phyloP scores from a whole-genome alignment of 192 early-diverging fungal species.

The Linnemannia zychae region DNA sequence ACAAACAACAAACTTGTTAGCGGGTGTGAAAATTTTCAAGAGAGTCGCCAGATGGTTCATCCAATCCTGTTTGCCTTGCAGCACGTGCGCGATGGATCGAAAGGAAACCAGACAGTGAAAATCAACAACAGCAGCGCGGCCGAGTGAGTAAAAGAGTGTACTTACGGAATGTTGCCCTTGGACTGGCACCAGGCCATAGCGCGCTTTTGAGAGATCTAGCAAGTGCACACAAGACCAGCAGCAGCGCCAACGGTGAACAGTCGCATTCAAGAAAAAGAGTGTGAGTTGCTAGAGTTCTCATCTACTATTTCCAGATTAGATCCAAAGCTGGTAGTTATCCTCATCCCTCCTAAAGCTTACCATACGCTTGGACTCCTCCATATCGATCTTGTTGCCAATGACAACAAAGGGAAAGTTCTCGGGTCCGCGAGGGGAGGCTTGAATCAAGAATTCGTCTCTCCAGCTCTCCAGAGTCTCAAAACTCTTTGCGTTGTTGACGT shows the following conservation, averaged over 20 bases:
- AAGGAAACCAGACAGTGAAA: too few relatives aligned
- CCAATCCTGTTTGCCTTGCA: neutral
- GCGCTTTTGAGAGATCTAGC: slow-evolving; percentile 93
- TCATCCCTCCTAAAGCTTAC: slow-evolving; percentile 57
- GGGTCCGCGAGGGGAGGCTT: slow-evolving; percentile 93
- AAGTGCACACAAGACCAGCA: slow-evolving; percentile 3
- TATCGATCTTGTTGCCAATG: slow-evolving; percentile 99
- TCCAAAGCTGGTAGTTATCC: neutral
- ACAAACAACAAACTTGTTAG: neutral
- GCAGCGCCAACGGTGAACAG: too few relatives aligned
- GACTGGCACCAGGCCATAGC: slow-evolving; percentile 97
- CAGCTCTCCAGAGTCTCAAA: slow-evolving; percentile 98
- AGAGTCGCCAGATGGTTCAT: neutral
- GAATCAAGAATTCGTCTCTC: slow-evolving; percentile 98
- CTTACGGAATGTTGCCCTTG: slow-evolving; percentile 91
- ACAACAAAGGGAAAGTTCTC: slow-evolving; percentile 99
- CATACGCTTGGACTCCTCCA: slow-evolving; percentile 94
- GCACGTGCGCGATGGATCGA: neutral
- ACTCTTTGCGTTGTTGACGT: slow-evolving; percentile 94
- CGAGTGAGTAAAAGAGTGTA: neutral
- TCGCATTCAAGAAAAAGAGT: neutral
- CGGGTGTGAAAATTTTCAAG: neutral
- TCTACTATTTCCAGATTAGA: neutral
- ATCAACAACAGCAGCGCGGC: slow-evolving; percentile 8
- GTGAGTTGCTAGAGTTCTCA: neutral